These are phyloP conservation scores for Colletotrichum godetiae DNA, from an alignment of 2,329 filamentous ascomycete species.

Conservation along the genomic window DNA sequence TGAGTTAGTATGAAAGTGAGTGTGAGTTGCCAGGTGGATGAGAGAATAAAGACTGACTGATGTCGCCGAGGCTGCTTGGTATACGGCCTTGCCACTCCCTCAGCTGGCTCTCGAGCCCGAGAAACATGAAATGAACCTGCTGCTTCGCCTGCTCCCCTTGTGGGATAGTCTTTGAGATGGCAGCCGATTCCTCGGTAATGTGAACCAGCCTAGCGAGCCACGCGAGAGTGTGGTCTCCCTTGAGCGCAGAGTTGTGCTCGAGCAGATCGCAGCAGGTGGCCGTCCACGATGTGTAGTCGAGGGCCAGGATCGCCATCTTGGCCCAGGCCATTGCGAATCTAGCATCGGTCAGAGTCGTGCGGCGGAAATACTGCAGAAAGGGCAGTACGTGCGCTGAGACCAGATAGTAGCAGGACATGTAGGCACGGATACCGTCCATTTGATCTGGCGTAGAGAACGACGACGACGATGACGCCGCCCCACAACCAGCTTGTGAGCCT, in stretches of 20 bases:
- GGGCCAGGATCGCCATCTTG: constrained; percentile 42
- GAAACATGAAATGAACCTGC: constrained; percentile 56
- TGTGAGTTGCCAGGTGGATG: constrained; percentile 45
- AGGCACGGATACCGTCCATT: constrained; percentile 57
- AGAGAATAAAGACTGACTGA: constrained; percentile 36
- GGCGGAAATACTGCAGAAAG: constrained; percentile 29
- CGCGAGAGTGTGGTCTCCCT: constrained; percentile 55
- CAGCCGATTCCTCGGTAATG: constrained; percentile 51
- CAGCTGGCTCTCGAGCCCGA: constrained; percentile 60
- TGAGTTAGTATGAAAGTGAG: background rate
- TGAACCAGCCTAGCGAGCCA: constrained; percentile 57
- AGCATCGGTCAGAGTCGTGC: constrained; percentile 18
- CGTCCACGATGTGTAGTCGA: constrained; percentile 55
- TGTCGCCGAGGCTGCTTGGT: constrained; percentile 25
- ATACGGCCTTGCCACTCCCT: constrained; percentile 53
- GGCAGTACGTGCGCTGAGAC: constrained; percentile 51
- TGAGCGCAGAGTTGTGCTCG: constrained; percentile 47
- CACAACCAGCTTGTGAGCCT: constrained; percentile 29
- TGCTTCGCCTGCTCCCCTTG: constrained; percentile 47
- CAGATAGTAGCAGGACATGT: constrained; percentile 57
- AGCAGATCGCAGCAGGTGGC: constrained; percentile 57
- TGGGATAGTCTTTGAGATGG: constrained; percentile 42
- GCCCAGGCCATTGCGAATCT: constrained; percentile 55
- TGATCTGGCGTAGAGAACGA: constrained; percentile 42
- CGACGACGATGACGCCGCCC: constrained; percentile 1